A percentile compares a stretch with the other conserved stretches of the same genome.
These are phyloP conservation scores for Lachnellula cervina DNA, from an alignment of 2,329 filamentous ascomycete genomes.

Conservation along the genomic window DNA sequence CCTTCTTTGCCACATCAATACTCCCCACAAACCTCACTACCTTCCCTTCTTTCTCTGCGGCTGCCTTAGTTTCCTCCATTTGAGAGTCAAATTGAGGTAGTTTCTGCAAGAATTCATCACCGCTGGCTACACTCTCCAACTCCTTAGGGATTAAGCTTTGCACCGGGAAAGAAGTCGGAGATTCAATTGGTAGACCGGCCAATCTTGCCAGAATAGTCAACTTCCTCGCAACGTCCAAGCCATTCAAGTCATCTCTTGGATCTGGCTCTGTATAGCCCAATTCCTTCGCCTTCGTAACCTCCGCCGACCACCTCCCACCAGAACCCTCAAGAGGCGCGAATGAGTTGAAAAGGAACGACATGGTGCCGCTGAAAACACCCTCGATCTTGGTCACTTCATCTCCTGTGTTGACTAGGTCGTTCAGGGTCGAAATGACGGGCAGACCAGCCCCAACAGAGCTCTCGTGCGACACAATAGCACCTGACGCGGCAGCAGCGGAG, in stretches of 20 bases:
- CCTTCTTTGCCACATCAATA: slow-evolving; percentile 74
- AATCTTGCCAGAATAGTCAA: slow-evolving; percentile 89
- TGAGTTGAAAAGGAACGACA: slow-evolving; percentile 97
- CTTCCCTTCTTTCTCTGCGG: slow-evolving; percentile 82
- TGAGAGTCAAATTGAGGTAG: slow-evolving; percentile 78
- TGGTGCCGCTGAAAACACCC: slow-evolving; percentile 94
- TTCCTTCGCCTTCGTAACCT: slow-evolving; percentile 88
- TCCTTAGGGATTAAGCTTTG: slow-evolving; percentile 88
- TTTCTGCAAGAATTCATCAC: slow-evolving; percentile 79
- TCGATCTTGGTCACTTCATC: slow-evolving; percentile 90
- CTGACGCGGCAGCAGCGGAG: slow-evolving; percentile 60
- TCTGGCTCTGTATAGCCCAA: slow-evolving; percentile 90
- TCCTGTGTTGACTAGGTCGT: slow-evolving; percentile 90
- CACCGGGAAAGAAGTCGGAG: slow-evolving; percentile 85
- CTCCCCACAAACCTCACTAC: slow-evolving; percentile 92
- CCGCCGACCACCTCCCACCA: slow-evolving; percentile 81
- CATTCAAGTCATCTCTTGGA: slow-evolving; percentile 80
- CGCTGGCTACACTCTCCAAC: slow-evolving; percentile 69
- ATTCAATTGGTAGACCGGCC: slow-evolving; percentile 74
- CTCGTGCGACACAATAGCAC: slow-evolving; percentile 89
- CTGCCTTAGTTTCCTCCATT: slow-evolving; percentile 84
- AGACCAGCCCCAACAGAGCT: slow-evolving; percentile 90
- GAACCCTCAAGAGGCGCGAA: slow-evolving; percentile 77
- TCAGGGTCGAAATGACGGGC: slow-evolving; percentile 87
- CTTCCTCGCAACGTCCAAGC: slow-evolving; percentile 89